These are phyloP conservation scores for Rubia peregrina DNA, from an alignment of 305 asterid genomes.

Conservation along the genomic window DNA sequence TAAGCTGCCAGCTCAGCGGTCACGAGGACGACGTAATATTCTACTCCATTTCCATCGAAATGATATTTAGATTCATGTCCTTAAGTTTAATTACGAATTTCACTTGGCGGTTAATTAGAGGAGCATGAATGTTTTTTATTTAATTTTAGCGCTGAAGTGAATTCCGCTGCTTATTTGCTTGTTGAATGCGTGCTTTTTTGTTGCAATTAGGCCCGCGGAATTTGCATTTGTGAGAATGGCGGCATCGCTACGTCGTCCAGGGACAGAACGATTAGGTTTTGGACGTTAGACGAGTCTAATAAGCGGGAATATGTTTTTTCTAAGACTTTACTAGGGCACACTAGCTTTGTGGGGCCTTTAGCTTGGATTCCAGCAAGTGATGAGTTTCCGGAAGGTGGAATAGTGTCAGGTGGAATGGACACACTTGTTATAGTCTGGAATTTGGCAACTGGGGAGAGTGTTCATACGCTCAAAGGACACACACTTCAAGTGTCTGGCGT, in stretches of 20 bases:
- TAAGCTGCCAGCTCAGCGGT: slow-evolving; percentile 78
- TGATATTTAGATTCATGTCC: background rate
- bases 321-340: slow-evolving; percentile 77
- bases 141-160: background rate
- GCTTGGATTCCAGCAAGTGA: slow-evolving; percentile 74
- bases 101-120: background rate
- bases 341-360: slow-evolving; percentile 93
- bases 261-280: slow-evolving; percentile 71
- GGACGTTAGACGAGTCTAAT: slow-evolving; percentile 59
- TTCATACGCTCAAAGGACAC: slow-evolving; percentile 68
- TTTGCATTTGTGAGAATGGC: slow-evolving; percentile 65
- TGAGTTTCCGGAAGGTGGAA: slow-evolving; percentile 80
- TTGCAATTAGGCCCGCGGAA: slow-evolving; percentile 70
- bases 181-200: slow-evolving; percentile 1
- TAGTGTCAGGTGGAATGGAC: slow-evolving; percentile 96
- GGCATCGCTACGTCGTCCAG: slow-evolving; percentile 97
- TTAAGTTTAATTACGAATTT: background rate
- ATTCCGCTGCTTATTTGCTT: slow-evolving; percentile 7
- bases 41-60: background rate
- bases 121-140: background rate
- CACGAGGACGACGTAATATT: slow-evolving; percentile 89
- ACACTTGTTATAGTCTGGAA: slow-evolving; percentile 75
- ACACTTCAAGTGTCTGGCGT: slow-evolving; percentile 73
- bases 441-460: slow-evolving; percentile 74
- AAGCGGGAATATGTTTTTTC: slow-evolving; percentile 49